phyloP scores from a whole-genome alignment of 2,329 filamentous ascomycete species.

The Ceratocystis ficicola region DNA sequence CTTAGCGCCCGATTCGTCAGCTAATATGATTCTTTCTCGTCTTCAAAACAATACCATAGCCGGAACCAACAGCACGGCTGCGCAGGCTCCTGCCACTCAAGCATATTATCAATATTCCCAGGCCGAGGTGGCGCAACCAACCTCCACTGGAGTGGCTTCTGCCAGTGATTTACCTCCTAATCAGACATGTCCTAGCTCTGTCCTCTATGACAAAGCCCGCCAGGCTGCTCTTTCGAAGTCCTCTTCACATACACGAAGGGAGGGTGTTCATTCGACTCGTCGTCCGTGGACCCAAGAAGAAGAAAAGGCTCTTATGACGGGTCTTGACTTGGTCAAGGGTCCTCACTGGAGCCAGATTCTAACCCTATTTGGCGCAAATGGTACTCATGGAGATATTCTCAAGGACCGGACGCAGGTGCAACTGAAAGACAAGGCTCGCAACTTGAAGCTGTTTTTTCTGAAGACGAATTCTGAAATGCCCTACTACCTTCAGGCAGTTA shows the following conservation, averaged over 20 bases:
- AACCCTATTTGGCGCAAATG: constrained; percentile 66
- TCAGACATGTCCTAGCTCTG: constrained; percentile 43
- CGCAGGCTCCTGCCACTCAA: constrained; percentile 12
- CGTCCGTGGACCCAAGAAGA: constrained; percentile 82
- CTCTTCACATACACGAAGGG: constrained; percentile 42
- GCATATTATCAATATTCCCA: constrained; percentile 20
- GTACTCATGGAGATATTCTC: constrained; percentile 67
- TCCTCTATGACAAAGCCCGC: constrained; percentile 46
- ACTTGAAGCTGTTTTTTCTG: constrained; percentile 80
- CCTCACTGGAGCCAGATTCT: constrained; percentile 91
- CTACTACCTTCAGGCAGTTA: constrained; percentile 75
- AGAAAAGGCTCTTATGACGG: constrained; percentile 79
- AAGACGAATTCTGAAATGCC: constrained; percentile 88
- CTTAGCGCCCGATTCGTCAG: constrained; percentile 2
- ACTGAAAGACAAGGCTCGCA: constrained; percentile 82
- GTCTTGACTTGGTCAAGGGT: constrained; percentile 76
- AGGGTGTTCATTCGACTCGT: constrained; percentile 50
- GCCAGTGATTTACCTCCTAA: constrained; percentile 40
- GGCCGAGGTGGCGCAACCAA: constrained; percentile 12
- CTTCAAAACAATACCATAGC: constrained; percentile 29
- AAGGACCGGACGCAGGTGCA: constrained; percentile 87
- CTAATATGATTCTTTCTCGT: constrained; percentile 24
- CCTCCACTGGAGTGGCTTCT: not conserved
- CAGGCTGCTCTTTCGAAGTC: constrained; percentile 48
- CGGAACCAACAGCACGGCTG: constrained; percentile 28